A percentile compares a stretch with the other conserved stretches of the same genome.
Evolutionary conservation across 257 asterid genomes (phyloP).

Genomic region (Plantago ovata): DNA sequence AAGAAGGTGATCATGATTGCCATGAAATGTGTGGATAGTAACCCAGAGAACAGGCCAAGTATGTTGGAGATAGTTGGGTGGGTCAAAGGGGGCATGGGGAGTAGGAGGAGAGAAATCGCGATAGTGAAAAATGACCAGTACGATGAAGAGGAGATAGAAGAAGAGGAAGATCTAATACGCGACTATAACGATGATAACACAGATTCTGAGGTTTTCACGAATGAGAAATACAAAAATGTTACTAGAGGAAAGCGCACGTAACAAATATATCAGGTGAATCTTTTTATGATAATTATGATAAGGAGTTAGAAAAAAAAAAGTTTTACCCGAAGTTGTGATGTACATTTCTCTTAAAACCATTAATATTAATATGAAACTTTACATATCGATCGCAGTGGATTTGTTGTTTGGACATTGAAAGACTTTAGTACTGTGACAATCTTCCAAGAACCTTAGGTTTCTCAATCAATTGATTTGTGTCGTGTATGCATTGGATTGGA

Average conservation of each 20-base stretch:
- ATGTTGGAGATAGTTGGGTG: slow-evolving; percentile 62
- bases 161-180: not conserved
- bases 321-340: no score
- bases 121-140: slow-evolving; percentile 11
- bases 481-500: not conserved
- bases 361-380: no score
- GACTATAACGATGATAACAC: slow-evolving; percentile 25
- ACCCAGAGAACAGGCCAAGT: slow-evolving; percentile 62
- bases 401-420: no score
- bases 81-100: slow-evolving; percentile 42
- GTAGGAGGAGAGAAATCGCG: slow-evolving; percentile 27
- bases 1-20: slow-evolving; percentile 40
- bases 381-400: no score
- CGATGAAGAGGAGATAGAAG: slow-evolving; percentile 17
- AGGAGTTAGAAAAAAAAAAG: no score
- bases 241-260: not conserved
- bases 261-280: not conserved
- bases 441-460: not conserved
- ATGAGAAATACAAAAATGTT: slow-evolving; percentile 12
- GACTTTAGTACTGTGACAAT: no score
- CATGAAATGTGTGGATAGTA: slow-evolving; percentile 45
- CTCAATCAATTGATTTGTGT: not conserved
- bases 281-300: not conserved
- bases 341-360: no score
- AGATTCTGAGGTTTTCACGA: slow-evolving; percentile 27